Percentiles rank a stretch among this genome's conserved stretches.
These are phyloP conservation scores for Thymus quinquecostatus DNA, from an alignment of 257 asterid species.

Conservation along the genomic window DNA sequence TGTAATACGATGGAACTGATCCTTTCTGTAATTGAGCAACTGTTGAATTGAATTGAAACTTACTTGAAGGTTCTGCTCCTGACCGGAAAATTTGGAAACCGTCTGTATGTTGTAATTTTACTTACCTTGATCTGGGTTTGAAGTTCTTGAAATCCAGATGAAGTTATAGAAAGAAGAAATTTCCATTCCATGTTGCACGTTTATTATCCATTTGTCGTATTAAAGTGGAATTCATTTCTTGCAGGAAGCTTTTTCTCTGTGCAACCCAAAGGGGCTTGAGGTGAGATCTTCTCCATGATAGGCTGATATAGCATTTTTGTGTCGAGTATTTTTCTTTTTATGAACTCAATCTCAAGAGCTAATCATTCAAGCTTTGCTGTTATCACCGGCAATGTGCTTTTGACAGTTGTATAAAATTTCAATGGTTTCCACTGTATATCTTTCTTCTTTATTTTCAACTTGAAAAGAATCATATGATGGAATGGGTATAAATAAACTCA, in stretches of 20 bases:
- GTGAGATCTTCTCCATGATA: slow-evolving; percentile 41
- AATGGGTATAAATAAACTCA: not conserved
- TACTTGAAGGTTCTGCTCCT: not conserved
- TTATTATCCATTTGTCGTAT: not conserved
- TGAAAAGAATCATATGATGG: slow-evolving; percentile 6
- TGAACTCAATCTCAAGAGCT: slow-evolving; percentile 5
- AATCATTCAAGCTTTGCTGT: slow-evolving; percentile 3
- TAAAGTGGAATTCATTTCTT: slow-evolving; percentile 37
- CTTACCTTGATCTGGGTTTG: slow-evolving; percentile 4
- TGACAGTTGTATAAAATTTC: not conserved
- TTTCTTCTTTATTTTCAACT: slow-evolving; percentile 10
- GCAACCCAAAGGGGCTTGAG: slow-evolving; percentile 76
- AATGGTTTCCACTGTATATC: not conserved
- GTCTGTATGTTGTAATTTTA: not conserved
- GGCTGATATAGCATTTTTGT: slow-evolving; percentile 17
- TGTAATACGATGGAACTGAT: not conserved
- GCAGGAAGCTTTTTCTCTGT: slow-evolving; percentile 92
- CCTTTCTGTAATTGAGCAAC: not conserved
- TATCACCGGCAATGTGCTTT: not conserved
- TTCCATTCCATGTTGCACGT: not conserved
- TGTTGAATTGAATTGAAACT: not conserved
- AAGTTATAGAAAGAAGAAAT: not conserved
- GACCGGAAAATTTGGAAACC: not conserved
- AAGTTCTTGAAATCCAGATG: slow-evolving; percentile 10
- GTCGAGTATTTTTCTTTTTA: not conserved